Base-by-base conservation (phyloP, 345 rosid species). In the Salix viminalis region DNA sequence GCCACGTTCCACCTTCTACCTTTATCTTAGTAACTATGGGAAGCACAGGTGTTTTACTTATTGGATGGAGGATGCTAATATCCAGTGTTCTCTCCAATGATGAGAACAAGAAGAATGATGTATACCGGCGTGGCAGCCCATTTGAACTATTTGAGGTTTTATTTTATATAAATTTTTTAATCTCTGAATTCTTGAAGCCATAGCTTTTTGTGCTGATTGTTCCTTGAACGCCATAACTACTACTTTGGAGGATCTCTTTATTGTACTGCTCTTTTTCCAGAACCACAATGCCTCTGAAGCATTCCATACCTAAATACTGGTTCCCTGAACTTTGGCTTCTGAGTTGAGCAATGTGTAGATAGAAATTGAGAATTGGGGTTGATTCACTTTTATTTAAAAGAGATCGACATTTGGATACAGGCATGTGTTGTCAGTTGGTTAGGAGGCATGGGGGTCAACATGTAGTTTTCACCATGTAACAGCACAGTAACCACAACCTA, bases 111-210 rank as follows among this genome's bases (percentile, higher is more conserved):
- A 92, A 90, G 84, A 79, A 89, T 74, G 97, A 91, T 74, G 82
- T 81, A 15, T 92, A 92, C 81, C 85, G 89, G 54, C 88, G 71
- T 7, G 99, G 99, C 60, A 95, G 84, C 66, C 94, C 97, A 37
- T 92, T 95, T 77, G 97, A 95, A 81, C 88, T 95, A 72, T 90
- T 95, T 75, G 97, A 92, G 97, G 99, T 92, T 71, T 76, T 70
- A 67, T 13, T 60, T 56, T 71, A 23, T 39, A 30, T 30, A 30
- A 30, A 30, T 70, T 36, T 36, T 34, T 19, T 75, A 37, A 70
- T 18, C 19, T 11, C n/a, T 28, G 6, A 71, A 34, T 26, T 30
- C 62, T 70, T 36, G 23, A 18, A 14, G 9, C 4, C 3, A 32
- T 34, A n/a, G 21, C 11, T 60, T 67, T 9, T 23, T 46, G 19